Evolutionary conservation across 2,329 filamentous ascomycete species (phyloP), one percentile per base, ranked within the genome.

Genomic region (Sporothrix humicola): DNA sequence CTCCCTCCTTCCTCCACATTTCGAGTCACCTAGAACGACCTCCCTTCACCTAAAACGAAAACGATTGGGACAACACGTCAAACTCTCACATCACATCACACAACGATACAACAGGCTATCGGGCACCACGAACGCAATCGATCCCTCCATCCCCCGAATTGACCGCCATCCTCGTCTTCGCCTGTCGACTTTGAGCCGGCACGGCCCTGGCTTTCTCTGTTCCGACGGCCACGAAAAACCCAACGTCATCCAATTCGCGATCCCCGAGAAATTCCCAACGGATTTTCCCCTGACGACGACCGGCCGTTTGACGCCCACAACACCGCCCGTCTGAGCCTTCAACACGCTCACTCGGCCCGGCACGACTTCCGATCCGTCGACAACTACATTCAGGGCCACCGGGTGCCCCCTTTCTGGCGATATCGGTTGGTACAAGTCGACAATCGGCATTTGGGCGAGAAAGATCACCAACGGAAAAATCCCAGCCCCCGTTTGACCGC

Each of bases 1-100:
- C 66, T 69, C 26, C 26, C n/a, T 68, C 26, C 42, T 20, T 72
- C 59, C 71, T 63, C 69, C 69, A 71, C 69, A 48, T 44, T 37
- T 72, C 69, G 69, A 72, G 48, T 52, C 69, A 63, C 44, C 31
- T 61, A 63, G 56, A 46, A 61, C 63, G 44, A 20, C 69, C 12
- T 37, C 31, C 31, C 31, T 72, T 44, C 15, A 15, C 58, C 56
- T 50, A 42, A 59, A 71, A n/a, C 46, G 52, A 42, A 59, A 71
- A n/a, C 46, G 52, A 59, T 54, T 48, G 69, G 54, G 20, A 71
- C 69, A 20, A 31, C 54, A 59, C 52, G 23, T n/a, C 69, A 23
- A 61, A 48, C 46, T 23, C 23, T n/a, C 23, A 54, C 54, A 13
- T 54, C 69, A 17, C 69, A 52, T 9, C 54, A 54, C 20, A 56